Evolutionary conservation across 768 basidiomycete species (phyloP).

Genomic region (Pleurotus platypus): DNA sequence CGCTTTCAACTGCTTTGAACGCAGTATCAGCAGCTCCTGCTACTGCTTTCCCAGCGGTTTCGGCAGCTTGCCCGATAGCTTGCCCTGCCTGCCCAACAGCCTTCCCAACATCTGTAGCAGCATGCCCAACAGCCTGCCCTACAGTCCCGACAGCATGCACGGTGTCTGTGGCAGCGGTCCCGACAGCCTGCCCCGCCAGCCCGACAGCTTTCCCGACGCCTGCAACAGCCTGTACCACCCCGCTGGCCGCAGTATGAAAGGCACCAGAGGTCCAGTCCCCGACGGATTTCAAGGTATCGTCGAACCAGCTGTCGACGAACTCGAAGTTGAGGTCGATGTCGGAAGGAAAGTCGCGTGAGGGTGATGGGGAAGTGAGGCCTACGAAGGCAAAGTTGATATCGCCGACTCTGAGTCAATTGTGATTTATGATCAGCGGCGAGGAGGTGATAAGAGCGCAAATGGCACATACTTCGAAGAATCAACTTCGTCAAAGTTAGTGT

Average conservation of each 20-base stretch:
- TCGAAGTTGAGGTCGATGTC: slow-evolving; percentile 10
- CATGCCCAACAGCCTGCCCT: neutral
- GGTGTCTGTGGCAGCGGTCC: no score
- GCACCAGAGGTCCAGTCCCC: no score
- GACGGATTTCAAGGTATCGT: neutral
- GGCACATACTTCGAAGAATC: neutral
- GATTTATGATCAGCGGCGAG: no score
- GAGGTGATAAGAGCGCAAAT: neutral
- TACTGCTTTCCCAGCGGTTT: neutral
- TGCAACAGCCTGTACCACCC: slow-evolving; percentile 9
- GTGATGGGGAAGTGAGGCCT: slow-evolving; percentile 4
- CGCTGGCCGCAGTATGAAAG: neutral
- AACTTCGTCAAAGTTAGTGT: neutral
- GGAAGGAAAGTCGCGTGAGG: no score
- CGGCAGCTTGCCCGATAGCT: neutral
- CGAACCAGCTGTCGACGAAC: slow-evolving; percentile 12
- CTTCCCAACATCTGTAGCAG: neutral
- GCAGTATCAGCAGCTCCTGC: neutral
- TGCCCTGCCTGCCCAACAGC: neutral
- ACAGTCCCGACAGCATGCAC: no score
- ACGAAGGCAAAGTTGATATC: slow-evolving; percentile 1
- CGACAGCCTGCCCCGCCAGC: no score
- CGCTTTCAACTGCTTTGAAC: neutral
- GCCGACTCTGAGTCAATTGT: neutral
- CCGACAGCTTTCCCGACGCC: neutral